A percentile compares a stretch with the other conserved stretches of the same genome.
phyloP scores from a whole-genome alignment of 306 rosid species.

The Mimosa bimucronata region DNA sequence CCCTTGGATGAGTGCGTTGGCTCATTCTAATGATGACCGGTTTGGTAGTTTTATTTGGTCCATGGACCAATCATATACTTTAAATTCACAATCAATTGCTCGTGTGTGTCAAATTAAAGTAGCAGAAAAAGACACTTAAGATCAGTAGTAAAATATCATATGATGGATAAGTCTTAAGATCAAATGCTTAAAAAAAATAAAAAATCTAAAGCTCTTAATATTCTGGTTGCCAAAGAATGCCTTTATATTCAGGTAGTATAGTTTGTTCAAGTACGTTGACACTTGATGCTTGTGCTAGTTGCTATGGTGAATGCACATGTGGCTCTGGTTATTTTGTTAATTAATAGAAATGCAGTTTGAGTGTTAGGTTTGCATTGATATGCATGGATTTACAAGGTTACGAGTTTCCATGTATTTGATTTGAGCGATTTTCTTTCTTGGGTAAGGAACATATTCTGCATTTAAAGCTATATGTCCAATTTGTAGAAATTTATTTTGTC shows the following conservation, averaged over 20 bases:
- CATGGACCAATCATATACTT: no score
- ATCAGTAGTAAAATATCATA: conserved; percentile 13
- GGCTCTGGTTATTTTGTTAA: not conserved
- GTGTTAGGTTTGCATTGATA: conserved; percentile 8
- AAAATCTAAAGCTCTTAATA: not conserved
- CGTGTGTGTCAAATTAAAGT: not conserved
- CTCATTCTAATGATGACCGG: conserved; percentile 4
- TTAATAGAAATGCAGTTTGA: not conserved
- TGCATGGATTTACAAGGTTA: not conserved
- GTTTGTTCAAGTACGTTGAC: conserved; percentile 20
- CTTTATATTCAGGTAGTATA: conserved; percentile 3
- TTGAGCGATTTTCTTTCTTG: not conserved
- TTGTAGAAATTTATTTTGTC: no score
- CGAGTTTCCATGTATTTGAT: not conserved
- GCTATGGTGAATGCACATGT: conserved; percentile 1
- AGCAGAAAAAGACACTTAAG: not conserved
- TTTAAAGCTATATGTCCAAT: no score
- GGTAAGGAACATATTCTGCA: not conserved
- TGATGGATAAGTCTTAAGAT: not conserved
- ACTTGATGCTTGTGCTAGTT: conserved; percentile 17
- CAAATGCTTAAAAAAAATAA: not conserved
- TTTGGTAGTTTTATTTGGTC: conserved; percentile 22
- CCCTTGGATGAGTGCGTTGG: conserved; percentile 18
- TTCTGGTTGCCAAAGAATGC: not conserved
- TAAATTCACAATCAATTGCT: not conserved